Evolutionary conservation across 768 basidiomycete species (phyloP), one percentile per base, ranked within the genome.

Genomic region (Pisolithus orientalis): DNA sequence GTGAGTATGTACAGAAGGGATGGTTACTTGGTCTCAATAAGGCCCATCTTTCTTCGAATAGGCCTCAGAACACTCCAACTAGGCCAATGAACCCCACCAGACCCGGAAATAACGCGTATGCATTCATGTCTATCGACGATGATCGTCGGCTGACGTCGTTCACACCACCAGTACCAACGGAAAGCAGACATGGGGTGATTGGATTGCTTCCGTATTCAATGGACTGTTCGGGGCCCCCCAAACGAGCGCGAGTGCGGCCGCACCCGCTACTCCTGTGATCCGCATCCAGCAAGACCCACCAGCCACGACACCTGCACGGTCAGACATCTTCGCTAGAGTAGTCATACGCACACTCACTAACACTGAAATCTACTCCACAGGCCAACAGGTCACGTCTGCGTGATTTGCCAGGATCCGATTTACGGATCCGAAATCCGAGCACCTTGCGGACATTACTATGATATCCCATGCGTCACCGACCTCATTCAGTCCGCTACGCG

Each of bases 361-460:
- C 21, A n/a, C 56, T 14, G 34, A 50, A 24, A 11, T 29, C 8
- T 6, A 27, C 24, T 1, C 29, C 5, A 27, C 27, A 58, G 57
- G 38, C 55, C 49, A 25, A 65, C 64, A 25, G 67, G 66, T 39
- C 63, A 70, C 34, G 55, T 62, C 16, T 73, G 72, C 54, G 65
- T 71, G 16, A 57, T 69, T 16, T 73, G 72, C 50, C 64, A 61
- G 37, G 72, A 74, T 28, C 56, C 61, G 0, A 72, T 71, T 25
- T 21, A 39, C 14, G 62, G 59, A 21, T 38, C 32, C 1, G 64
- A 64, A 51, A 28, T 71, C 6, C 62, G 56, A 5, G 64, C 65
- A 0, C 66, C 66, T 1, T 75, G 73, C 48, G 62, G 65, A 25
- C 69, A 75, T 53, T 54, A 55, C 50, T 73, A 72, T 50, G 72